Conservation (phyloP, 2,329 filamentous ascomycete species). For the Calonectria henricotiae region DNA sequence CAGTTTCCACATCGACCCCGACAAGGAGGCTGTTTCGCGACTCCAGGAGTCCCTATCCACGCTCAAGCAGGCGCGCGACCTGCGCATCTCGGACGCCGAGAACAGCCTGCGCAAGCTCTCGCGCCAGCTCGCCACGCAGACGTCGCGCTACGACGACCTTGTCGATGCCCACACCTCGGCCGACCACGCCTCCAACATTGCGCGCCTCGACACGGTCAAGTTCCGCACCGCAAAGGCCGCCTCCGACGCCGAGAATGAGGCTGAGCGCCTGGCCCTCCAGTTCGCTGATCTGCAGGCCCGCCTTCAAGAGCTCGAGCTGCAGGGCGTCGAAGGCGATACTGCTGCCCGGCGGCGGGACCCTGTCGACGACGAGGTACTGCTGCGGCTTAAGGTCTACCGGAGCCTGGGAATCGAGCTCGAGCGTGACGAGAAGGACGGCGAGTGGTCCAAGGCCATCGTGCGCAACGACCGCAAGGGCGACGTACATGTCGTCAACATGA, state of each 20-base stretch:
- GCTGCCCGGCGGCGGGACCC: conserved; percentile 58
- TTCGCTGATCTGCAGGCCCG: conserved; percentile 82
- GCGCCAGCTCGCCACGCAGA: conserved; percentile 82
- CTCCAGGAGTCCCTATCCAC: conserved; percentile 88
- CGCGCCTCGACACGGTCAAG: conserved; percentile 91
- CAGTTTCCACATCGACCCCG: conserved; percentile 95
- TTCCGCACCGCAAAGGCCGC: conserved; percentile 95
- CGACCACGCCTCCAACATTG: conserved; percentile 87
- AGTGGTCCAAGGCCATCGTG: conserved; percentile 89
- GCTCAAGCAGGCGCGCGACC: conserved; percentile 86
- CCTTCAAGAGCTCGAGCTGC: conserved; percentile 86
- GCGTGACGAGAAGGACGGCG: conserved; percentile 79
- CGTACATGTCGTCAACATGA: conserved; percentile 94
- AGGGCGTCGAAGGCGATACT: conserved; percentile 83
- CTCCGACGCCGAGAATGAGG: conserved; percentile 91
- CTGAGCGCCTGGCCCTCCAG: conserved; percentile 89
- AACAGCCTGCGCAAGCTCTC: conserved; percentile 79
- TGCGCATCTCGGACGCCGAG: conserved; percentile 82
- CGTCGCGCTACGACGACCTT: conserved; percentile 84
- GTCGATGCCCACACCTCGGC: conserved; percentile 82
- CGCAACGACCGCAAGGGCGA: conserved; percentile 90
- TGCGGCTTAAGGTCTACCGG: conserved; percentile 92
- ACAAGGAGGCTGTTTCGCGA: conserved; percentile 87
- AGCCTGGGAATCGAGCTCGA: conserved; percentile 93
- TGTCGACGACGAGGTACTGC: conserved; percentile 76